Evolutionary conservation across 768 basidiomycete species (phyloP).

Genomic region (Sporobolomyces roseus): DNA sequence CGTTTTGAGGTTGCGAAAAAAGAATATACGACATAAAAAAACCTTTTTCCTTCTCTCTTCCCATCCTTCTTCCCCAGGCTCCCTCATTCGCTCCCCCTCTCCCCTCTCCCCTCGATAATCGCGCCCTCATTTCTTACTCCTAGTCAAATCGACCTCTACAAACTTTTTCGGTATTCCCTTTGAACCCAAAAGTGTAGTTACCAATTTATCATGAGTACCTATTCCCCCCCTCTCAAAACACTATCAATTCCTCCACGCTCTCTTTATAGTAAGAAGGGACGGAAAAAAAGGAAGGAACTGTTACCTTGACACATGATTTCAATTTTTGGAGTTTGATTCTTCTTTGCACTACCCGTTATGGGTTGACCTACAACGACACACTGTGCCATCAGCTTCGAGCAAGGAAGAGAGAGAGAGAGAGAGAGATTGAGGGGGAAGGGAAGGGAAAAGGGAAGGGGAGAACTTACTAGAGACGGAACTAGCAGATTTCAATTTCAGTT

Average conservation of each 20-base stretch:
- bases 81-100: too few relatives aligned
- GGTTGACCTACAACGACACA: conserved; percentile 12
- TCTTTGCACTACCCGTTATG: conserved; percentile 9
- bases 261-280: not conserved
- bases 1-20: too few relatives aligned
- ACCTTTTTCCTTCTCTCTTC: too few relatives aligned
- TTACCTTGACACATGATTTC: conserved; percentile 37
- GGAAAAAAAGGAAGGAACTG: not conserved
- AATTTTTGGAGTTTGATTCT: conserved; percentile 16
- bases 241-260: not conserved
- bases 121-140: conserved; percentile 28
- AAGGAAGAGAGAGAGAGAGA: not conserved
- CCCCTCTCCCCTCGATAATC: too few relatives aligned
- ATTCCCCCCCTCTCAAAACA: not conserved
- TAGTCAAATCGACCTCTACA: conserved; percentile 31
- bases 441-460: too few relatives aligned
- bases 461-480: conserved; percentile 23
- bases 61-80: too few relatives aligned
- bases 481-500: conserved; percentile 32
- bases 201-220: conserved; percentile 40
- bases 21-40: too few relatives aligned
- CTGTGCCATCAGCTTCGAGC: not conserved
- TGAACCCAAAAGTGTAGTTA: conserved; percentile 12
- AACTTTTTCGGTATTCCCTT: conserved; percentile 25
- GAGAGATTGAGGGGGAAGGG: not conserved